These are phyloP conservation scores for Heritiera littoralis DNA, from an alignment of 345 rosid genomes.

Conservation along the genomic window DNA sequence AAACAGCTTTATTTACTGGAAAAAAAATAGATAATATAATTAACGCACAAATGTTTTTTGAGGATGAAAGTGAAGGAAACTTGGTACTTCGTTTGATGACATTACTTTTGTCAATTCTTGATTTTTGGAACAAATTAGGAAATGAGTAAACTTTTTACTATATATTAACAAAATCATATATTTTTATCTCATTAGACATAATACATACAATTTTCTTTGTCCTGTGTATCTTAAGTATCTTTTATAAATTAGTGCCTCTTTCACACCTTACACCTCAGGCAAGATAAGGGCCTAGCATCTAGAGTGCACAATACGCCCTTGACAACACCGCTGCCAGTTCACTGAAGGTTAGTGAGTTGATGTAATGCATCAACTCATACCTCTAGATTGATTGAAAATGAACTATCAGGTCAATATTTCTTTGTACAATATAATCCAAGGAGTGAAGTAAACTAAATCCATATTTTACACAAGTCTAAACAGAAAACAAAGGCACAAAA, in stretches of 20 bases:
- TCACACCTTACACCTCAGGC: not conserved
- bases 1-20: too few relatives aligned
- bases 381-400: too few relatives aligned
- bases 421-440: not conserved
- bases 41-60: too few relatives aligned
- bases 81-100: too few relatives aligned
- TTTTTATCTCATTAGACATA: too few relatives aligned
- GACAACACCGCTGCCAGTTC: not conserved
- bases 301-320: not conserved
- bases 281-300: too few relatives aligned
- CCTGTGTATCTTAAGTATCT: not conserved
- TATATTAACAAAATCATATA: too few relatives aligned
- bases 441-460: not conserved
- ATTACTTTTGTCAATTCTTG: not conserved
- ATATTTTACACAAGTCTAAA: not conserved
- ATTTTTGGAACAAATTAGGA: too few relatives aligned
- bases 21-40: too few relatives aligned
- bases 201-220: too few relatives aligned
- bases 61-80: too few relatives aligned
- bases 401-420: not conserved
- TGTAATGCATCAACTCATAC: not conserved
- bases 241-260: not conserved
- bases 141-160: too few relatives aligned
- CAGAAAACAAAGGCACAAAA: not conserved
- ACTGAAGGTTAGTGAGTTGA: not conserved